Evolutionary conservation across 2,329 filamentous ascomycete species (phyloP), one percentile per base, ranked within the genome.

Genomic region (Coleophoma crateriformis): DNA sequence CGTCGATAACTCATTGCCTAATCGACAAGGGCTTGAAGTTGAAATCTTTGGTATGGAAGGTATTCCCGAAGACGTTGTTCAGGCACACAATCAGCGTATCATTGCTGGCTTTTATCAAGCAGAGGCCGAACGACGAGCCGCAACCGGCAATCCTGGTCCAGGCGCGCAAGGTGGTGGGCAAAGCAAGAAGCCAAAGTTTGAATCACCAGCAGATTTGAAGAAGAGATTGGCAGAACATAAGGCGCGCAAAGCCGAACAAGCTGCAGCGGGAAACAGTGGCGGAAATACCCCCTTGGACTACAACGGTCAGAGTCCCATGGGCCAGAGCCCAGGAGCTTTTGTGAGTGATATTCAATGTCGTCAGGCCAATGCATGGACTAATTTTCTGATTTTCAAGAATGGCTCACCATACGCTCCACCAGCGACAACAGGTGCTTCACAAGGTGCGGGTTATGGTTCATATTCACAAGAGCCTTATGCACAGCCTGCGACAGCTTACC

Each of bases 21-120:
- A 92, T 62, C 84, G 94, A 54, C 82, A 89, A 56, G 86, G 87
- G 51, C 82, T 95, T 52, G 90, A 95, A 52, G 83, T 95, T 52
- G 94, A 99, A 70, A 96, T 99, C 63, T 99, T 97, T 67, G 94
- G 92, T 63, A 96, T 96, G 88, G 90, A 96, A 68, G 94, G 94
- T 64, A 89, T 97, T 35, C 94, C 94, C 3, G 86, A 90, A 51
- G 89, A 96, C 50, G 80, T 95, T 54, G 73, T 89, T 50, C 81
- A 89, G 61, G 81, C 87, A 63, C 91, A 96, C 74, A 87, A 88
- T 64, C 88, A 94, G 69, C 83, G 88, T 61, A 89, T 97, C 65
- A 82, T 90, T 55, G 81, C 88, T 60, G 85, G 87, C 68, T 96
- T 86, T 69, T 92, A 95, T 68, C 84, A 90, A 65, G 85, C 84